Conservation (phyloP, 2,329 filamentous ascomycete species). For the Exophiala xenobiotica region DNA sequence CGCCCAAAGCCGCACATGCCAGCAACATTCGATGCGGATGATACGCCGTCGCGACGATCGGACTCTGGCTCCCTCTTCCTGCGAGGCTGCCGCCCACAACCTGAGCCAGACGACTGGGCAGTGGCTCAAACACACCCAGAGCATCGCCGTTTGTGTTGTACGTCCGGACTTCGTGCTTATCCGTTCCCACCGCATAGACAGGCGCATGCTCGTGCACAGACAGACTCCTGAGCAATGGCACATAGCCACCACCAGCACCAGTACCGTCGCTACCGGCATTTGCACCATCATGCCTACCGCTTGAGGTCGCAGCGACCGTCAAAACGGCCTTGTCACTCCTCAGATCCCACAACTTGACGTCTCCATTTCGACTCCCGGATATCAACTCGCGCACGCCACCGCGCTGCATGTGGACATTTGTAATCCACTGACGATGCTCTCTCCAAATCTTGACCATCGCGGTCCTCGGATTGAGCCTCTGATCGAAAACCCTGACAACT, state of each 20-base stretch:
- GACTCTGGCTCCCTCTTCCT: slow-evolving; percentile 63
- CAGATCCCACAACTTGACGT: slow-evolving; percentile 95
- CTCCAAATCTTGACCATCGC: slow-evolving; percentile 97
- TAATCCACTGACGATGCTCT: slow-evolving; percentile 93
- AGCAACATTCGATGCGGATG: slow-evolving; percentile 93
- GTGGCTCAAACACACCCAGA: slow-evolving; percentile 71
- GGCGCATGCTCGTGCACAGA: slow-evolving; percentile 95
- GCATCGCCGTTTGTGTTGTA: slow-evolving; percentile 83
- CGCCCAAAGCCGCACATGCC: slow-evolving; percentile 79
- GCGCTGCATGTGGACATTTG: slow-evolving; percentile 93
- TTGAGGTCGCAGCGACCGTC: slow-evolving; percentile 24
- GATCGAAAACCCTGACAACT: slow-evolving; percentile 90
- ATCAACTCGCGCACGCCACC: slow-evolving; percentile 89
- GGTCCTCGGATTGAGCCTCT: slow-evolving; percentile 76
- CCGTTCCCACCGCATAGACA: slow-evolving; percentile 89
- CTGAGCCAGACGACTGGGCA: slow-evolving; percentile 25
- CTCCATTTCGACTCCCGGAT: slow-evolving; percentile 86
- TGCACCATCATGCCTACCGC: background rate
- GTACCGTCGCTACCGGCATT: background rate
- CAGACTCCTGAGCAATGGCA: slow-evolving; percentile 66
- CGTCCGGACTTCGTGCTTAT: slow-evolving; percentile 81
- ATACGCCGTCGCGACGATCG: slow-evolving; percentile 87
- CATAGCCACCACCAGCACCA: background rate
- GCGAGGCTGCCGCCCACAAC: slow-evolving; percentile 22
- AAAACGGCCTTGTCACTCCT: slow-evolving; percentile 62